phyloP scores from a whole-genome alignment of 345 rosid species.

The Ailanthus altissimus region DNA sequence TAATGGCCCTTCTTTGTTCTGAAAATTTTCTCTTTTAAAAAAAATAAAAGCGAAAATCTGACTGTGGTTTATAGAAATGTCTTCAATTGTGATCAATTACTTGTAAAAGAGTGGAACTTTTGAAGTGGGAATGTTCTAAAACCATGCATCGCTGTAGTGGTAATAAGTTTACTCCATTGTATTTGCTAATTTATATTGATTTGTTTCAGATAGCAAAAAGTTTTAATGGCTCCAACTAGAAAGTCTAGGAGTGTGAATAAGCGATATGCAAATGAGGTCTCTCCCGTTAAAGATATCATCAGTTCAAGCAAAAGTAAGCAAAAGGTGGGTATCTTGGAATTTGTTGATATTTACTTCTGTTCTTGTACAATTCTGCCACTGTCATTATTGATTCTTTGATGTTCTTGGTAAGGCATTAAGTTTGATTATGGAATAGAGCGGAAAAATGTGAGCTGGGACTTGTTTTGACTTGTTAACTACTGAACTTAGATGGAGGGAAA shows the following conservation, averaged over 20 bases:
- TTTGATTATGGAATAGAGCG: not conserved
- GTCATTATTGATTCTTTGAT: conserved; percentile 1
- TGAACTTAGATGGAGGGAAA: not conserved
- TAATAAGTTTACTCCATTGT: not conserved
- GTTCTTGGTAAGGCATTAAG: not conserved
- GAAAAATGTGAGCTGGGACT: not conserved
- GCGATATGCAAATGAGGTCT: conserved; percentile 64
- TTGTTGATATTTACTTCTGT: not conserved
- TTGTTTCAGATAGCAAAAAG: conserved; percentile 31
- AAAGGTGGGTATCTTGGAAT: conserved; percentile 51
- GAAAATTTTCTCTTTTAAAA: not conserved
- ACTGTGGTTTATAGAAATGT: not conserved
- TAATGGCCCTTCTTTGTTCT: not conserved
- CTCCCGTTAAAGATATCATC: conserved; percentile 60
- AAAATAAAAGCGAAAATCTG: too few relatives aligned
- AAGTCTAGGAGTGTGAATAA: conserved; percentile 79
- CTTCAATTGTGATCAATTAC: not conserved
- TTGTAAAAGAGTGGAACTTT: not conserved
- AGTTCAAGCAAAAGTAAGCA: conserved; percentile 57
- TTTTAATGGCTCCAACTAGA: conserved; percentile 70
- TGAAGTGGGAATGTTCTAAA: not conserved
- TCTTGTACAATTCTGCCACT: not conserved
- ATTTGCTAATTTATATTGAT: conserved; percentile 1
- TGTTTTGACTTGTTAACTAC: conserved; percentile 11
- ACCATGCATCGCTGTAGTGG: not conserved